A percentile compares a stretch with the other conserved stretches of the same genome.
These are phyloP conservation scores for Lumnitzera racemosa DNA, from an alignment of 345 rosid genomes.

Conservation along the genomic window DNA sequence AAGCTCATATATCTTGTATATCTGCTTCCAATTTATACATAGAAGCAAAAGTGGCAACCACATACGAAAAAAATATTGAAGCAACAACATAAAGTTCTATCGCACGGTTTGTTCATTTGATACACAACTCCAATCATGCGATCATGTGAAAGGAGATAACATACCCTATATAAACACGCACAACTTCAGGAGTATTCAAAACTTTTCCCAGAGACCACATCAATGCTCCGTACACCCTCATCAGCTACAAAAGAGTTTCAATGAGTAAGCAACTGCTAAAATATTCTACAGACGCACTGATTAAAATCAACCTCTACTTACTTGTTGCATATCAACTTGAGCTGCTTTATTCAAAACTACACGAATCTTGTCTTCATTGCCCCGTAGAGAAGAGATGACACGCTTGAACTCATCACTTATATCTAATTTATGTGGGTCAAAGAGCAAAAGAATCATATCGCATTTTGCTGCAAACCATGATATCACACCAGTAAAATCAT, in stretches of 20 bases:
- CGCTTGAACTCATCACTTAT: slow-evolving; percentile 93
- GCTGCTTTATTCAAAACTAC: slow-evolving; percentile 94
- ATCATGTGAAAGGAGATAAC: slow-evolving; percentile 6
- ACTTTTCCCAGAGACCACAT: slow-evolving; percentile 99
- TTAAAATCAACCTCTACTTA: slow-evolving; percentile 11
- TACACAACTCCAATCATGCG: too few relatives aligned
- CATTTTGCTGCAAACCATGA: slow-evolving; percentile 98
- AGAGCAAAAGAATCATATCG: slow-evolving; percentile 86
- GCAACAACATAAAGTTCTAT: too few relatives aligned
- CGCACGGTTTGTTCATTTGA: too few relatives aligned
- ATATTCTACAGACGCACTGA: neutral
- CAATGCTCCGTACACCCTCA: slow-evolving; percentile 96
- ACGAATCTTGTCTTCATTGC: slow-evolving; percentile 91
- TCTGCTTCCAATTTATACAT: too few relatives aligned
- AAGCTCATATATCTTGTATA: neutral
- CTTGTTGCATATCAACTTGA: slow-evolving; percentile 93
- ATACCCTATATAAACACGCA: slow-evolving; percentile 88
- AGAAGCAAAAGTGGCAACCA: too few relatives aligned
- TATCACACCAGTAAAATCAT: slow-evolving; percentile 85
- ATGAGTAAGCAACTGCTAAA: neutral
- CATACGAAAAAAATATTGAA: too few relatives aligned
- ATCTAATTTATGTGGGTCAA: slow-evolving; percentile 96
- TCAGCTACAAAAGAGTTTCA: slow-evolving; percentile 38
- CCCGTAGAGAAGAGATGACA: slow-evolving; percentile 76
- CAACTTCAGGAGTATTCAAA: slow-evolving; percentile 84